phyloP scores from a whole-genome alignment of 2,329 filamentous ascomycete species.

The Botrytis pseudocinerea region DNA sequence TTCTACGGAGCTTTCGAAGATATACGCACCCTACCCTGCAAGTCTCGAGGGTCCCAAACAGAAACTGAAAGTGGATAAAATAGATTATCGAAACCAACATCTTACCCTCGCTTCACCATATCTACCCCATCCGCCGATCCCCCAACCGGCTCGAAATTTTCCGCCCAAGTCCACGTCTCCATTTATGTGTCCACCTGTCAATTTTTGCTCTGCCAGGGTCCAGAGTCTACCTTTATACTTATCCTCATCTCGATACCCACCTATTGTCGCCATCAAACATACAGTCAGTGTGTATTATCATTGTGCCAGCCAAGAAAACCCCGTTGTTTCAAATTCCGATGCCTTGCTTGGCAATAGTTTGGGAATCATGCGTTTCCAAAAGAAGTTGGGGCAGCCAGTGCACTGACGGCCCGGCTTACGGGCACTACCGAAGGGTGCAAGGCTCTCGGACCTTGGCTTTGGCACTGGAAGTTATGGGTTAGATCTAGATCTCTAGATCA shows the following conservation, averaged over 20 bases:
- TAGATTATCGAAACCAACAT: background rate
- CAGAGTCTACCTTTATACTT: background rate
- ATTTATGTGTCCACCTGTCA: background rate
- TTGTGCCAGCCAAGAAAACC: constrained; percentile 1
- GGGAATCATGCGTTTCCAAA: background rate
- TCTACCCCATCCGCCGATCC: background rate
- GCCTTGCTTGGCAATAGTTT: background rate
- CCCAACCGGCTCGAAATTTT: background rate
- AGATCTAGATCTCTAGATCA: background rate
- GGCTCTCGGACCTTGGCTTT: background rate
- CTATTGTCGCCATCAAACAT: background rate
- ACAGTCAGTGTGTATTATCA: background rate
- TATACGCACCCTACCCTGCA: background rate
- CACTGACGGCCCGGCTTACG: background rate
- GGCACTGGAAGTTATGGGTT: background rate
- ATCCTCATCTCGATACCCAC: background rate
- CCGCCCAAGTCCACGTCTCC: background rate
- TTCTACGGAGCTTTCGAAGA: background rate
- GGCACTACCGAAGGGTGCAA: background rate
- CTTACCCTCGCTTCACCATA: background rate
- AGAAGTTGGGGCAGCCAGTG: background rate
- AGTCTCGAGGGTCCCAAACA: background rate
- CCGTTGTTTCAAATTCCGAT: background rate
- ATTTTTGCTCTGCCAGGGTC: background rate
- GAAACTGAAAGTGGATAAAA: background rate